Base-by-base conservation (phyloP, 2,329 filamentous ascomycete species). In the Podosphaera aphanis region DNA sequence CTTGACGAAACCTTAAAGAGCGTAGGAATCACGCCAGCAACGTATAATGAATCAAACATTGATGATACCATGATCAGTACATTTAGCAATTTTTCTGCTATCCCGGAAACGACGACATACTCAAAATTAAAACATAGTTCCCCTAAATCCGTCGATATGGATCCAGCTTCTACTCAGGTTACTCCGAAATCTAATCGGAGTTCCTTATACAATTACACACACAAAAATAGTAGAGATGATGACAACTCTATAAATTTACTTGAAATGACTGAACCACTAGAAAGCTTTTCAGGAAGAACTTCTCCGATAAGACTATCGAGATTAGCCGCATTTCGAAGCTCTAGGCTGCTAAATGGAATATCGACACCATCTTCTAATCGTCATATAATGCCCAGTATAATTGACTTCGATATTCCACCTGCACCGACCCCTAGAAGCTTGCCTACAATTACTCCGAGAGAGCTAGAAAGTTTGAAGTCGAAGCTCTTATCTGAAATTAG, bases 391-490 rank as follows among this genome's bases (percentile, higher is more conserved):
- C 68, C 75, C 29, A 83, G 79, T 56, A 70, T 90, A 38, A 73
- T 92, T 41, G 84, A 93, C 61, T 90, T 92, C 58, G 90, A 95
- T 56, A 80, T 95, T 8, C 85, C 86, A n/a, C 84, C 88, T 0
- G 77, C 85, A 53, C 85, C 88, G 1, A 95, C 90, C 0, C 90
- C 90, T 13, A 77, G 88, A 50, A 93, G 84, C 46, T 73, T 95
- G 33, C 90, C 90, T 0, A 83, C 79, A 7, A 80, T 95, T 53
- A 93, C 86, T 1, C 83, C 90, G 1, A 77, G 90, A 29, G 90
- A 98, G 63, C 68, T 95, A 2, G 90, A 98, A 59, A 83, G 81
- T 13, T 69, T 95, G 49, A 95, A 95, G 61, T 94, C 86, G 0
- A 73, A 73, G 20, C 92, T 93, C 55, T 70, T 92, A 44, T 93